phyloP scores from a whole-genome alignment of 1,284 basidiomycete species.

The Entoloma clypeatum region DNA sequence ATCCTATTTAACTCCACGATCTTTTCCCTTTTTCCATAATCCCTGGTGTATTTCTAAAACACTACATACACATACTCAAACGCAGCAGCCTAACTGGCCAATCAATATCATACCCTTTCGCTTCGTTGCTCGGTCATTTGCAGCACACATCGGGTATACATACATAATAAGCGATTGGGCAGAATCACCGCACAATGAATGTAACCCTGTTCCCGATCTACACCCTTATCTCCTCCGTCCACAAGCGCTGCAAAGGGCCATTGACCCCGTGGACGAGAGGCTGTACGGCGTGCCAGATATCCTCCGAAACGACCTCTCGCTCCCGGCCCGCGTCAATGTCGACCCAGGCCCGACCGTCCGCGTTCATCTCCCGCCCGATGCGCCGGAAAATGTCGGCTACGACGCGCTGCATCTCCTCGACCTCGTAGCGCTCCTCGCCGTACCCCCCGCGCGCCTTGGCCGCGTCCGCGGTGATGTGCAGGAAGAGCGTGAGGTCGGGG shows the following conservation, averaged over 20 bases:
- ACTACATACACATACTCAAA: constrained; percentile 7
- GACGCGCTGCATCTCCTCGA: constrained; percentile 66
- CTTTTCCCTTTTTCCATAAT: constrained; percentile 9
- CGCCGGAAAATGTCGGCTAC: constrained; percentile 64
- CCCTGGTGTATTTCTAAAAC: constrained; percentile 17
- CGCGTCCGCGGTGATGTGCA: constrained; percentile 74
- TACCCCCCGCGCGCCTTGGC: constrained; percentile 81
- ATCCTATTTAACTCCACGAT: constrained; percentile 10
- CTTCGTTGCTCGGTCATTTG: no score
- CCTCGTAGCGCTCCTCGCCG: constrained; percentile 89
- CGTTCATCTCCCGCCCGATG: constrained; percentile 54
- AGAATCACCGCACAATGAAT: no score
- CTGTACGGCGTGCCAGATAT: constrained; percentile 54
- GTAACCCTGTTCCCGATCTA: constrained; percentile 1
- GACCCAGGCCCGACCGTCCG: constrained; percentile 19
- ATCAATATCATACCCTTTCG: no score
- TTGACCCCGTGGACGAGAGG: constrained; percentile 36
- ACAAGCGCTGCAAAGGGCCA: constrained; percentile 39
- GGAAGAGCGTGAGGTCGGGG: constrained; percentile 87
- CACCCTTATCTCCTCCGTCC: constrained; percentile 31
- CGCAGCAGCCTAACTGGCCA: background rate
- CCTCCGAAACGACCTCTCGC: constrained; percentile 51
- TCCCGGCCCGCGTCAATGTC: constrained; percentile 15
- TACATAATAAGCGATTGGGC: no score
- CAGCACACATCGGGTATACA: background rate